Base-by-base conservation (phyloP, 164 flowering plant species). In the Berberis thunbergii region DNA sequence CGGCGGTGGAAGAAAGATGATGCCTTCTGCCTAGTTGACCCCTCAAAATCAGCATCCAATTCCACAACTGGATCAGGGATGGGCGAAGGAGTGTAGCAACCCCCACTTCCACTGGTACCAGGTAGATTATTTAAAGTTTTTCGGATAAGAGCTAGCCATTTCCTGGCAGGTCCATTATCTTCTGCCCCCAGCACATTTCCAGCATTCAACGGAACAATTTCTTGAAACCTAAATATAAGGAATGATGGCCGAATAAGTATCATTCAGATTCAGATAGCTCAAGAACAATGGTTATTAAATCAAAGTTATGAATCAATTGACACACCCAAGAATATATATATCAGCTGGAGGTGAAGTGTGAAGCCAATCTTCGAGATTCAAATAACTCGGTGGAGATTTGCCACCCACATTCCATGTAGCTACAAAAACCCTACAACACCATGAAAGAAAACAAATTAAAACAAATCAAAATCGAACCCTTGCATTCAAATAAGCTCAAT, bases 1-100 rank as follows among this genome's bases (percentile, higher is more conserved):
- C 82, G 61, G 38, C 84, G 75, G 38, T 72, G 81, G 71, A 80
- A 76, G 70, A 80, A 70, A 4, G 81, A 58, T 75, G 96, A 83
- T 40, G 90, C 64, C 46, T 82, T 84, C 64, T 83, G 86, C 72
- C 86, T 78, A 9, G 81, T 73, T 50, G 92, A 86, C 40, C 91
- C 97, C 66, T 73, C 79, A 70, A 76, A 76, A 64, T 76, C 79
- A 1, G 74, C 79, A 69, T 73, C 66, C 49, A 58, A 54, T 61
- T 76, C 79, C 8, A 64, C 73, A 45, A 76, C 40, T 8, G 79
- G 79, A 44, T 73, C 45, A 2, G 76, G 79, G 13, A 70, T 61
- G 40, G 79, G 79, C 6, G 79, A 76, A 41, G 79, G 79, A 6
- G 79, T 73, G 40, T 73, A 56, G 60, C 67, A 70, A 43, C 68